phyloP scores from a whole-genome alignment of 371 early-diverging fungal genomes.

The Dinochytrium kinnereticum region DNA sequence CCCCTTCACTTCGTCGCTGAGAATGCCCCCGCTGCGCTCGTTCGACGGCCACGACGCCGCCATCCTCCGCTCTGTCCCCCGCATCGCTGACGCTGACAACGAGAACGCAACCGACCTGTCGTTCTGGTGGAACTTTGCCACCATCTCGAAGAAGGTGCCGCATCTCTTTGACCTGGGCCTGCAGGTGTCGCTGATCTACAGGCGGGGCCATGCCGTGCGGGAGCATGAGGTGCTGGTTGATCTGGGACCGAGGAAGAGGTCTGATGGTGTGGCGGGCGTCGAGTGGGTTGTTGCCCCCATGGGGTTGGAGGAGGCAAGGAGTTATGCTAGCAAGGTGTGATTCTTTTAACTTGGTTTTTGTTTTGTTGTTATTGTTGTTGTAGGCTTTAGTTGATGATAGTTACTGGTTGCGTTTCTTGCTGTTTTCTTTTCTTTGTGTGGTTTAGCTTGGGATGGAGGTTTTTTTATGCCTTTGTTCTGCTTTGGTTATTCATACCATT shows the following conservation, averaged over 20 bases:
- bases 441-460: neutral
- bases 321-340: neutral
- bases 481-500: too few species aligned
- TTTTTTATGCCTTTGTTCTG: neutral
- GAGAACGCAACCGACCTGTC: neutral
- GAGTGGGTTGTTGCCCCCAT: constrained; percentile 1
- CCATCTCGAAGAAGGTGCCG: neutral
- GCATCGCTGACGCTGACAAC: constrained; percentile 9
- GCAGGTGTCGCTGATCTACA: constrained; percentile 11
- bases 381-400: too few species aligned
- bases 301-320: neutral
- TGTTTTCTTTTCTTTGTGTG: too few species aligned
- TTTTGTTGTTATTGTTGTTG: too few species aligned
- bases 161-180: neutral
- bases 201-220: neutral
- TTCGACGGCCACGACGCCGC: neutral
- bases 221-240: constrained; percentile 6
- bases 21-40: neutral
- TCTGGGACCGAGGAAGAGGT: constrained; percentile 8
- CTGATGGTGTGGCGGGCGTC: constrained; percentile 3
- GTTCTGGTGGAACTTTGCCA: constrained; percentile 11
- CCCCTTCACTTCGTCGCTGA: too few species aligned
- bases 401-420: too few species aligned
- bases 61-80: constrained; percentile 1
- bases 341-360: too few species aligned